A percentile compares a stretch with the other conserved stretches of the same genome.
Conservation (phyloP, 345 rosid genomes). For the Lepidium aucheri region DNA sequence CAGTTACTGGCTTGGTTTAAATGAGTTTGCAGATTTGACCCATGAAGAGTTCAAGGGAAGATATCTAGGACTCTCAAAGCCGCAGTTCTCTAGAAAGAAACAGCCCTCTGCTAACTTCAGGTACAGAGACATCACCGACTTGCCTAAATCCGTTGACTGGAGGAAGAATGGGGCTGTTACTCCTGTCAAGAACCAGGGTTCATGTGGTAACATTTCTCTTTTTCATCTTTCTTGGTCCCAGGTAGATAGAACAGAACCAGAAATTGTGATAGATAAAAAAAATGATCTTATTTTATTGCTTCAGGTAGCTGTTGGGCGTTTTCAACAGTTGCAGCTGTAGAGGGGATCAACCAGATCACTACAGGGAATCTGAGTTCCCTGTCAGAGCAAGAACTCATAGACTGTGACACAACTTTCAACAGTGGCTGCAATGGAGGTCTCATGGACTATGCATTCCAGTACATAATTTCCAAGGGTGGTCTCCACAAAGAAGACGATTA, state of each 20-base stretch:
- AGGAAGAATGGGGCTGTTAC: slow-evolving; percentile 77
- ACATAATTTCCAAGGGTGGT: slow-evolving; percentile 63
- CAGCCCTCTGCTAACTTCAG: slow-evolving; percentile 28
- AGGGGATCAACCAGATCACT: slow-evolving; percentile 75
- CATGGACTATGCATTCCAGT: slow-evolving; percentile 79
- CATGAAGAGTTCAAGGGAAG: slow-evolving; percentile 71
- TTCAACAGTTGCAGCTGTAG: slow-evolving; percentile 82
- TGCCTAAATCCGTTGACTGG: slow-evolving; percentile 76
- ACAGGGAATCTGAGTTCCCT: slow-evolving; percentile 57
- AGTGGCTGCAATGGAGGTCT: slow-evolving; percentile 89
- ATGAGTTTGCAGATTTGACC: slow-evolving; percentile 65
- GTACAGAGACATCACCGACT: slow-evolving; percentile 31
- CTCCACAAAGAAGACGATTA: slow-evolving; percentile 73
- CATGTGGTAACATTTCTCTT: slow-evolving; percentile 43
- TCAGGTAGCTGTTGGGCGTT: slow-evolving; percentile 97
- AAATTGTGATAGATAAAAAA: background rate
- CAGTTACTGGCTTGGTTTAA: slow-evolving; percentile 76
- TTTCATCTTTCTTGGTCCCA: background rate
- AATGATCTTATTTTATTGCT: background rate
- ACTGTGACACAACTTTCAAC: slow-evolving; percentile 56
- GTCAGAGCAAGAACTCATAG: slow-evolving; percentile 87
- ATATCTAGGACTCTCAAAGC: slow-evolving; percentile 46
- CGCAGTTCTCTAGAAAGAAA: slow-evolving; percentile 23
- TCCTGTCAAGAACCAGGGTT: slow-evolving; percentile 78
- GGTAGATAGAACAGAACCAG: slow-evolving; percentile 5